These are phyloP conservation scores for Lonicera japonica DNA, from an alignment of 129 eudicot species.

Conservation along the genomic window DNA sequence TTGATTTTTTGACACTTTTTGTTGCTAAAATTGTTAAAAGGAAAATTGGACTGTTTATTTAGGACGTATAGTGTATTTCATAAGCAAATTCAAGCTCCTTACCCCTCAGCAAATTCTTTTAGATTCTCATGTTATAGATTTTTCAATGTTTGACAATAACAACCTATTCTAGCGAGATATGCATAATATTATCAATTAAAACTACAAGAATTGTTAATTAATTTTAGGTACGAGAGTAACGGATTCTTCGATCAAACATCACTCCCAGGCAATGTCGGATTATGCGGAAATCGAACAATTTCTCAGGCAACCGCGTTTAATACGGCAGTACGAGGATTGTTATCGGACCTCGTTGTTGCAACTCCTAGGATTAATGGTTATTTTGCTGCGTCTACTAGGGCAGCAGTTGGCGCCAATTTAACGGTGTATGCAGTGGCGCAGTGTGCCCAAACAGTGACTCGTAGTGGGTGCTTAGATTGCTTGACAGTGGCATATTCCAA, in stretches of 20 bases:
- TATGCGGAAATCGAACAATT: slow-evolving; percentile 60
- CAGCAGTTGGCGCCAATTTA: slow-evolving; percentile 21
- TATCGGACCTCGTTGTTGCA: slow-evolving; percentile 46
- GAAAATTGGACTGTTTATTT: too few relatives aligned
- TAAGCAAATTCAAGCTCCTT: too few relatives aligned
- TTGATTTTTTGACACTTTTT: too few relatives aligned
- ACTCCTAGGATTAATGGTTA: slow-evolving; percentile 59
- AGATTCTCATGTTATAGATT: too few relatives aligned
- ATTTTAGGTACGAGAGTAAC: slow-evolving; percentile 60
- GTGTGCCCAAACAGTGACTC: slow-evolving; percentile 37
- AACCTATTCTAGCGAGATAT: too few relatives aligned
- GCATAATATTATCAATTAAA: too few relatives aligned
- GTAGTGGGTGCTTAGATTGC: slow-evolving; percentile 46
- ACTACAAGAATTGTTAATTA: too few relatives aligned
- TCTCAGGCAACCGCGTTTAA: slow-evolving; percentile 35
- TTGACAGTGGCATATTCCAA: slow-evolving; percentile 40
- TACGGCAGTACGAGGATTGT: slow-evolving; percentile 30
- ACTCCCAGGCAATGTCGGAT: slow-evolving; percentile 46
- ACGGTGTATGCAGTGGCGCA: slow-evolving; percentile 56
- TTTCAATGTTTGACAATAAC: too few relatives aligned
- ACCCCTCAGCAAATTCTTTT: too few relatives aligned
- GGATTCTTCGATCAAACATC: slow-evolving; percentile 51
- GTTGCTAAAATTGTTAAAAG: too few relatives aligned
- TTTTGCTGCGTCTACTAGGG: slow-evolving; percentile 49
- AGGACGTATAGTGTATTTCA: too few relatives aligned